A percentile compares a stretch with the other conserved stretches of the same genome.
Evolutionary conservation across 257 asterid genomes (phyloP).

Genomic region (Solanum dulcamara): DNA sequence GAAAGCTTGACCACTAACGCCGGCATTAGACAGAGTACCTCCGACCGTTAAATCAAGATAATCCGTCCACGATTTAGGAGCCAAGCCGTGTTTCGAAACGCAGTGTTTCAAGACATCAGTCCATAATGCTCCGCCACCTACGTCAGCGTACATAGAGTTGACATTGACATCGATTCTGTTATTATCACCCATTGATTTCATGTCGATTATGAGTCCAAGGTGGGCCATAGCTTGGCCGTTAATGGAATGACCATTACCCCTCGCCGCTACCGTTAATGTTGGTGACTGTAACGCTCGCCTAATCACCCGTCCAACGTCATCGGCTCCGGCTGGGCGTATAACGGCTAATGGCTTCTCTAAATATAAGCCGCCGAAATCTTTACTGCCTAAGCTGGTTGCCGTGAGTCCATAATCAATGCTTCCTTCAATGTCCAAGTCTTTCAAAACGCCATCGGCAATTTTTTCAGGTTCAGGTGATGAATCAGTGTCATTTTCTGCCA

Average conservation of each 20-base stretch:
- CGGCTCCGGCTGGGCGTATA: conserved; percentile 28
- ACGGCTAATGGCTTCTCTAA: conserved; percentile 52
- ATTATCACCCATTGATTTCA: conserved; percentile 29
- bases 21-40: conserved; percentile 89
- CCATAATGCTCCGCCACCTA: conserved; percentile 93
- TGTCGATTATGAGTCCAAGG: conserved; percentile 60
- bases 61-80: conserved; percentile 94
- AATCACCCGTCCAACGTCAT: conserved; percentile 50
- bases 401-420: conserved; percentile 19
- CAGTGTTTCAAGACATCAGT: conserved; percentile 59
- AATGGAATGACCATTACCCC: conserved; percentile 93
- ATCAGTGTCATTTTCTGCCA: conserved; percentile 45
- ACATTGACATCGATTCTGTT: conserved; percentile 23
- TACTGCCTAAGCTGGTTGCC: conserved; percentile 16
- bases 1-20: conserved; percentile 86
- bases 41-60: conserved; percentile 84
- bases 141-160: conserved; percentile 35
- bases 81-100: conserved; percentile 37
- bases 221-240: conserved; percentile 96
- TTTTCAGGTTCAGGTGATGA: conserved; percentile 29
- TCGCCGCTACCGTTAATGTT: conserved; percentile 72
- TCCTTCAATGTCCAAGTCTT: conserved; percentile 42
- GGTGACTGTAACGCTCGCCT: conserved; percentile 37
- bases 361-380: conserved; percentile 72
- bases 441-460: conserved; percentile 11